Evolutionary conservation across 2,329 filamentous ascomycete species (phyloP), one percentile per base, ranked within the genome.

Genomic region (Orbilia oligospora): DNA sequence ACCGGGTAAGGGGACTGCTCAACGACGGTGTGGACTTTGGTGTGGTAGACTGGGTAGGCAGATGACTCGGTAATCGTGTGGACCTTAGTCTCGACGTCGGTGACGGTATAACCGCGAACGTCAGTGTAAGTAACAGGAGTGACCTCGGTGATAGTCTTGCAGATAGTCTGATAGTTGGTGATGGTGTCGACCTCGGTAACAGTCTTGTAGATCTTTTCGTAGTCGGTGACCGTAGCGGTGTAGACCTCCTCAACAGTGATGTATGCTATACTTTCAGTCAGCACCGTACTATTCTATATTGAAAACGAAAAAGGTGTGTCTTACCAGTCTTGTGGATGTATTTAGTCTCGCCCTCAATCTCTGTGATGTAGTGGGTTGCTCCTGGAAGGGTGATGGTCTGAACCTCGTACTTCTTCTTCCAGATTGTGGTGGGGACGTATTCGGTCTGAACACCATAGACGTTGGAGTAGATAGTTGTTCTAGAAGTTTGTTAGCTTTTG

Each of bases 301-400:
- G 20, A 46, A 55, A 10, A 51, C 9, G 67, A 69, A 53, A 24
- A 64, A 14, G 2, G n/a, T 5, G 5, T 46, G 20, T 1, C 44
- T 20, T 20, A 46, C 44, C 44, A 46, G 72, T 76, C 56, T 76
- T 53, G 56, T 76, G 58, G 49, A 76, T 49, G 36, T 76, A 76
- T 44, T 76, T 76, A 18, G 72, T 76, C 49, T 76, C 58, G 36
- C 66, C 72, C 30, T 76, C 8, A 44, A 70, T 65, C 16, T 76
- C 46, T 10, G 72, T 76, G 56, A 76, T 65, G 30, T 76, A 76
- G 66, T 76, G 65, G 16, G 72, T 76, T 9, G 61, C 27, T 22
- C 72, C 72, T 61, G 72, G 72, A 56, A 76, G 72, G 18, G 72
- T 76, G 44, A 76, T 20, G 44, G 72, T 76, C 56, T 70, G 55